phyloP scores from a whole-genome alignment of 2,329 filamentous ascomycete species.

The Calcarisporium arbuscula region DNA sequence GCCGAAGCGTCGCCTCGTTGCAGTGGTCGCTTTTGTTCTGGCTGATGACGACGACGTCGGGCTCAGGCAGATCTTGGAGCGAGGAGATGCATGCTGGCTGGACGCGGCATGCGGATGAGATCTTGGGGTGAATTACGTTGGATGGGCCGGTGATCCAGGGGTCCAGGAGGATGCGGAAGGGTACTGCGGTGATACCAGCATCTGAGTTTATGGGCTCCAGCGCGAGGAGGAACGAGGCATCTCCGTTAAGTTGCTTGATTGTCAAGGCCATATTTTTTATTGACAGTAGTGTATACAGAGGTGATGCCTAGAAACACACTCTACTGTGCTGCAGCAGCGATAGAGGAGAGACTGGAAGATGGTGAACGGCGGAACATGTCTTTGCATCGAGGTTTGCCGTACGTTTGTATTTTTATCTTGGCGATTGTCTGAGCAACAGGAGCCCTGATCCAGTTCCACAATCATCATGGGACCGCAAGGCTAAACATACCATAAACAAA shows the following conservation, averaged over 20 bases:
- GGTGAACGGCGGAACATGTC: neutral
- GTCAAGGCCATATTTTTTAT: slow-evolving; percentile 51
- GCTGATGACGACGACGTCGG: slow-evolving; percentile 41
- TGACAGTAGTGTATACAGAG: neutral
- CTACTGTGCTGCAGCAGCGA: neutral
- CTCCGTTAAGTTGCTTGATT: slow-evolving; percentile 57
- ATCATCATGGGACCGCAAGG: too few species aligned
- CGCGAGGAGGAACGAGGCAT: slow-evolving; percentile 59
- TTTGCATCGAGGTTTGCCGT: too few species aligned
- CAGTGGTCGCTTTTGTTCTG: slow-evolving; percentile 58
- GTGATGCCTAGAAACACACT: neutral
- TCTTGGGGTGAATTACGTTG: slow-evolving; percentile 52
- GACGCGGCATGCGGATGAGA: slow-evolving; percentile 54
- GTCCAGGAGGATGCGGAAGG: slow-evolving; percentile 64
- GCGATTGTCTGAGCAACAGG: too few species aligned
- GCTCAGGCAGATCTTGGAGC: slow-evolving; percentile 32
- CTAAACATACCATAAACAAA: too few species aligned
- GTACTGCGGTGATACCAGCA: slow-evolving; percentile 20
- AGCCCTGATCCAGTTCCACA: too few species aligned
- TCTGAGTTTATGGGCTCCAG: slow-evolving; percentile 46
- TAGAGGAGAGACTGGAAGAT: neutral
- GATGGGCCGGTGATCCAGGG: slow-evolving; percentile 62
- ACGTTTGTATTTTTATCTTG: too few species aligned
- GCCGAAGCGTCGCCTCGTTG: slow-evolving; percentile 60
- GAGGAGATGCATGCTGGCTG: slow-evolving; percentile 50